Base-by-base conservation (phyloP, 2,329 filamentous ascomycete species). In the Xylaria sp. region DNA sequence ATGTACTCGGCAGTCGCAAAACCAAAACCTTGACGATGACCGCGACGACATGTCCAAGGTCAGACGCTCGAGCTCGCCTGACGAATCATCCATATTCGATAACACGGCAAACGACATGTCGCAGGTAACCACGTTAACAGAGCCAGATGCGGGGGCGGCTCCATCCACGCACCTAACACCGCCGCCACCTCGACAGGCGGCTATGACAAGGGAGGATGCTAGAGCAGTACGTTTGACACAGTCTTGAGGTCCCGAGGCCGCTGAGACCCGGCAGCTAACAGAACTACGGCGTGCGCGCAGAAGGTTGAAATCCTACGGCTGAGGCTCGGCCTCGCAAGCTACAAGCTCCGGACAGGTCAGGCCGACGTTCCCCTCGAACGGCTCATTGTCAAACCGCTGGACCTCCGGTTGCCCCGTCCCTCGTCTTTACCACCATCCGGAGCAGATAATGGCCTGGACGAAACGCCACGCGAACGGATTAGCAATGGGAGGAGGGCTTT, bases 331-430 rank as follows among this genome's bases (percentile, higher is more conserved):
- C 80, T 91, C 18, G 89, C 88, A 13, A 82, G 82, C 66, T 92
- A 91, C 77, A 92, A 92, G 72, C 78, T 92, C 61, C 81, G 80
- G 52, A 92, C 89, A 1, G 85, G 88, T 55, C 89, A 92, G 71
- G 81, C 85, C 49, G 75, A 82, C 52, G 78, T 89, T 22, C 86
- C 88, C 1, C 79, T 90, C 56, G 77, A 85, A 50, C 73, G 82
- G 42, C 76, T 91, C 18, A 75, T 85, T 63, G 66, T 75, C 44
- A 70, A 72, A 24, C 71, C 69, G 18, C 19, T 72, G 7, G 29
- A 13, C 29, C 11, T 13, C 11, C 29, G 29, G 11, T 13, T 19
- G 18, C 46, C 44, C 16, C 52, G 39, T 40, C 48, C 57, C 24
- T 54, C 59, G 9, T 50, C 44, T 24, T 21, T 51, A 16, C 39